Evolutionary conservation across 352 stramenopile species (phyloP), one percentile per base, ranked within the genome.

Genomic region (Thraustotheca clavata): DNA sequence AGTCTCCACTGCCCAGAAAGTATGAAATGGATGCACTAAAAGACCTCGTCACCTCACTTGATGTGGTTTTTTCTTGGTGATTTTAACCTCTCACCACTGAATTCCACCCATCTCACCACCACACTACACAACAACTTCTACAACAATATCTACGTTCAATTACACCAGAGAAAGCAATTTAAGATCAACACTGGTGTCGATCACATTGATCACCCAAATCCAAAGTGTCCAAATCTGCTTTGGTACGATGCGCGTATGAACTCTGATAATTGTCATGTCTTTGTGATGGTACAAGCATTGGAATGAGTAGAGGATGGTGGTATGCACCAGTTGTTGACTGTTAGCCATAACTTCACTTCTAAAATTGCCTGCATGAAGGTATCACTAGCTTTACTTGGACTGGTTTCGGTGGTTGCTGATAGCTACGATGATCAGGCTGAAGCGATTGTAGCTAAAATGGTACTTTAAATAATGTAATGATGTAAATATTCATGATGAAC

Each of bases 121-220:
- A 88, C 76, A 8, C 72, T 89, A 1, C 83, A 74, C 14, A 73
- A 71, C 33, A 86, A 75, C 49, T 61, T 89, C 1, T 84, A 82
- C 52, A 79, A 89, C 67, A 89, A 89, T 62, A 76, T 89, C 61
- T 88, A 76, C 73, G 49, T 89, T 22, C 49, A 75, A 9, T n/a
- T 34, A 33, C 24, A 27, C 46, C 29, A n/a, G 68, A 73, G 73
- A 29, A 55, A 22, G 33, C 50, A 27, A 18, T 43, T 24, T 11
- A 59, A 43, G 16, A 49, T 78, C 22, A 67, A 71, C 18, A 84
- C 74, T 35, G 79, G 79, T 29, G 79, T 89, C 11, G 71, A 76
- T 20, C 79, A 79, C 22, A 73, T 86, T 50, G 80, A 89, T 62
- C 86, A 76, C 75, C 62, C 60, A n/a, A n/a, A n/a, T n/a, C n/a